Conservation (phyloP, 148 eudicot species). For the Fallopia convolvulus region DNA sequence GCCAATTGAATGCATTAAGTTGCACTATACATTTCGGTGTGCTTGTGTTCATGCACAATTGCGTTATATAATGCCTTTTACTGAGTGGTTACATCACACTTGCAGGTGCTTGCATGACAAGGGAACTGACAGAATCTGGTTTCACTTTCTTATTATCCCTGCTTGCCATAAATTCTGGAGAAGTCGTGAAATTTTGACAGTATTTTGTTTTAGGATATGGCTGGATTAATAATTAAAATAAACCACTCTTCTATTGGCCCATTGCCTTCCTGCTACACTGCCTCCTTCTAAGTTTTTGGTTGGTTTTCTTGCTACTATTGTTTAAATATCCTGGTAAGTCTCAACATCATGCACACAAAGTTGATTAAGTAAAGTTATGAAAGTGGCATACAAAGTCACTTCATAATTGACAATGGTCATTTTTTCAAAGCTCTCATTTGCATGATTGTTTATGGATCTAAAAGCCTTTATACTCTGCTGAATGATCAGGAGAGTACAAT, state of each 20-base stretch:
- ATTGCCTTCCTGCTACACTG: conserved; percentile 89
- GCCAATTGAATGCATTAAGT: too few species aligned
- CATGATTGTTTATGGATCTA: neutral
- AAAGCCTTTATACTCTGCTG: too few species aligned
- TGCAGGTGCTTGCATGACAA: conserved; percentile 97
- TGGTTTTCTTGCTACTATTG: neutral
- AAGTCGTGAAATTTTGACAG: neutral
- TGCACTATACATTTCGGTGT: neutral
- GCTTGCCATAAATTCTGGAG: neutral
- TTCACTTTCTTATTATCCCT: neutral
- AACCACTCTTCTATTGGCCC: conserved; percentile 96
- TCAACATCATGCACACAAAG: neutral
- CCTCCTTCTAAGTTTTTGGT: conserved; percentile 64
- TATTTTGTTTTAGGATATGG: conserved; percentile 78
- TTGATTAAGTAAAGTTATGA: neutral
- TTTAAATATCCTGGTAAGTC: neutral
- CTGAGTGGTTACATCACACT: neutral
- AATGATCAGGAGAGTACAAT: too few species aligned
- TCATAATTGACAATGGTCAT: neutral
- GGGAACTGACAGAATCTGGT: conserved; percentile 77
- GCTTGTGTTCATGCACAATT: neutral
- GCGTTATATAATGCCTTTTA: neutral
- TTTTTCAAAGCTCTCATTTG: neutral
- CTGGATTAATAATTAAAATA: conserved; percentile 94
- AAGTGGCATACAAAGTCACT: neutral